Base-by-base conservation (phyloP, 306 rosid genomes). In the Gleditsia sinensis region DNA sequence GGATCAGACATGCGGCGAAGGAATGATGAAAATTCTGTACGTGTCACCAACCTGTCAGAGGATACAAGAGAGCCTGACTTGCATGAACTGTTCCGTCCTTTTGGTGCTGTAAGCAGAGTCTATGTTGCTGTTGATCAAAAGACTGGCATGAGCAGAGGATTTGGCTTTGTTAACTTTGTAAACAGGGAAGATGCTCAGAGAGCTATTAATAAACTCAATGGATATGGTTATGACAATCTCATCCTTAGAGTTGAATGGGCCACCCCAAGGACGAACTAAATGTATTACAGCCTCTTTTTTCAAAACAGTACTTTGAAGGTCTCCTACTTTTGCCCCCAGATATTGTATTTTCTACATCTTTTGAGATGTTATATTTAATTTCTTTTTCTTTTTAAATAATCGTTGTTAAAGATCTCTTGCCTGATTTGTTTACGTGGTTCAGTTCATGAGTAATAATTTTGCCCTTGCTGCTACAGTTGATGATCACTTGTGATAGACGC, bases 11-110 rank as follows among this genome's bases (percentile, higher is more conserved):
- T 94, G 98, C 78, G 98, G 66, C 86, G 97, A 6, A 86, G 97
- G 81, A 94, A 94, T 1, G 98, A 94, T 63, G 98, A 91, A 76
- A 94, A 94, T 76, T 94, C 98, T 69, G 98, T 94, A 7, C 77
- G 98, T 75, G 98, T 94, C 57, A 91, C 98, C 40, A 94, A 94
- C 78, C 98, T 94, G 61, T 94, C 98, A 0, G 97, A 94, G 82
- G 98, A 94, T 78, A 91, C 98, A 0, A 83, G 97, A 36, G 98
- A 94, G 78, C 94, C 97, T 0, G 98, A 94, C 78, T 78, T 94
- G 91, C 94, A 72, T 2, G 98, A 94, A 75, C 91, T 94, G 32
- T 94, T 94, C 96, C 87, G 97, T 40, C 94, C 97, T 65, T 94
- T 94, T 60, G 98, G 98, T 66, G 65, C 81, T 11, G 97, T 91